Conservation (phyloP, 2,329 filamentous ascomycete genomes). For the Dactylonectria macrodidyma region DNA sequence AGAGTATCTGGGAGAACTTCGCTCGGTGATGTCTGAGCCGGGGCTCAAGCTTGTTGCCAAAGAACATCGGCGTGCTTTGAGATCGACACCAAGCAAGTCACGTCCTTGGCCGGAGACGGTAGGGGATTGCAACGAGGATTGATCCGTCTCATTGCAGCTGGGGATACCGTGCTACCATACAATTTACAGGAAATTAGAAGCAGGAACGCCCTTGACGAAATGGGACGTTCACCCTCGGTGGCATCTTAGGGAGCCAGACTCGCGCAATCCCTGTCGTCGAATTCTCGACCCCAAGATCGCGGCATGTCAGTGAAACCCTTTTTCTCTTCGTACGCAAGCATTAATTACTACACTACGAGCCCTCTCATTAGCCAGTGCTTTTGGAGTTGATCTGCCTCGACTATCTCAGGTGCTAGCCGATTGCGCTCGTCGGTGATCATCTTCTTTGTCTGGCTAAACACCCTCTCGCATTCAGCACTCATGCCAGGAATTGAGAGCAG, state of each 20-base stretch:
- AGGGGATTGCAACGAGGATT: neutral
- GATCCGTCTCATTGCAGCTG: neutral
- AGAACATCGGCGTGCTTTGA: neutral
- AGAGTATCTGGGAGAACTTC: neutral
- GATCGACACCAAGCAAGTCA: neutral
- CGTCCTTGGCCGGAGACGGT: neutral
- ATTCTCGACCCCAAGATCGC: too few species aligned
- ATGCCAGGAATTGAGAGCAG: too few species aligned
- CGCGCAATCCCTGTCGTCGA: too few species aligned
- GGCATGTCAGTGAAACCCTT: too few species aligned
- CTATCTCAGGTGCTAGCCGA: too few species aligned
- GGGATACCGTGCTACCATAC: neutral
- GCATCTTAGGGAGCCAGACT: constrained; percentile 4
- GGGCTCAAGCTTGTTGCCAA: neutral
- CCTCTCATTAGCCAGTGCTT: too few species aligned
- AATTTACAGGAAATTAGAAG: neutral
- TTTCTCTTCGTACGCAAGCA: too few species aligned
- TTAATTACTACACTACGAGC: too few species aligned
- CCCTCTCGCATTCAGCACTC: too few species aligned
- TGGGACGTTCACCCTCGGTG: constrained; percentile 9
- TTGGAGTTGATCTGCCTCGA: too few species aligned
- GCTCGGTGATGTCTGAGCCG: neutral
- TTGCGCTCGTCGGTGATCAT: too few species aligned
- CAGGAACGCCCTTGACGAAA: neutral
- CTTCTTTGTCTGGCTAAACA: too few species aligned